Percentiles rank a stretch among this genome's conserved stretches.
These are phyloP conservation scores for Cladorrhinum sp. DNA, from an alignment of 2,329 filamentous ascomycete species.

Conservation along the genomic window DNA sequence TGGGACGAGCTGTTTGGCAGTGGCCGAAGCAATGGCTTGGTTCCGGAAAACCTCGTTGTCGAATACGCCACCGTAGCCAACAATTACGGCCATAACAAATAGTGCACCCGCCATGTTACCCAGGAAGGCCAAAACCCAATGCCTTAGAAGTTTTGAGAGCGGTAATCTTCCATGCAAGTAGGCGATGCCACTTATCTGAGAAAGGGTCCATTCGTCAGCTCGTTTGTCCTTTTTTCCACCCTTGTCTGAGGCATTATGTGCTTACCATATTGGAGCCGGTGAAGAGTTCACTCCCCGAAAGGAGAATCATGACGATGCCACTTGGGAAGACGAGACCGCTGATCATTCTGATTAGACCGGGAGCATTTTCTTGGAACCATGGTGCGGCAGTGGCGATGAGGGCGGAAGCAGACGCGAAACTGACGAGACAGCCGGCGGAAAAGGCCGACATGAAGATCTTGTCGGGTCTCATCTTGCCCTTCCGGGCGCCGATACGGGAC, in stretches of 20 bases:
- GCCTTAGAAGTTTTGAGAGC: conserved; percentile 23
- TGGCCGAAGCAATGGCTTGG: conserved; percentile 44
- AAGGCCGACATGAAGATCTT: conserved; percentile 52
- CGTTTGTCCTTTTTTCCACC: not conserved
- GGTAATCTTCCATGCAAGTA: conserved; percentile 22
- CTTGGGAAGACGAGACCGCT: conserved; percentile 46
- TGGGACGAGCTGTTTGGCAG: conserved; percentile 47
- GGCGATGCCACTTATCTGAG: conserved; percentile 26
- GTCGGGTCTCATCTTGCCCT: conserved; percentile 50
- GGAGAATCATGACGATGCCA: conserved; percentile 48
- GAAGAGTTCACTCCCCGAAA: conserved; percentile 48
- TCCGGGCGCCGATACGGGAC: conserved; percentile 47
- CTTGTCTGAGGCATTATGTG: not conserved
- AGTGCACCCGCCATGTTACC: conserved; percentile 47
- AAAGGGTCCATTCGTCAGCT: not conserved
- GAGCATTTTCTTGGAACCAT: conserved; percentile 48
- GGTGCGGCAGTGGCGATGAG: conserved; percentile 45
- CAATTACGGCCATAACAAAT: conserved; percentile 46
- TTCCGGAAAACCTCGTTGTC: conserved; percentile 41
- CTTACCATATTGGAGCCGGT: conserved; percentile 44
- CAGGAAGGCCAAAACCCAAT: conserved; percentile 45
- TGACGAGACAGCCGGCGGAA: conserved; percentile 49
- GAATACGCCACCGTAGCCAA: conserved; percentile 48
- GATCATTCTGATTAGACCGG: conserved; percentile 45
- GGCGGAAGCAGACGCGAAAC: conserved; percentile 47